Evolutionary conservation across 1,284 basidiomycete species (phyloP).

Genomic region (Ganoderma multipileum): DNA sequence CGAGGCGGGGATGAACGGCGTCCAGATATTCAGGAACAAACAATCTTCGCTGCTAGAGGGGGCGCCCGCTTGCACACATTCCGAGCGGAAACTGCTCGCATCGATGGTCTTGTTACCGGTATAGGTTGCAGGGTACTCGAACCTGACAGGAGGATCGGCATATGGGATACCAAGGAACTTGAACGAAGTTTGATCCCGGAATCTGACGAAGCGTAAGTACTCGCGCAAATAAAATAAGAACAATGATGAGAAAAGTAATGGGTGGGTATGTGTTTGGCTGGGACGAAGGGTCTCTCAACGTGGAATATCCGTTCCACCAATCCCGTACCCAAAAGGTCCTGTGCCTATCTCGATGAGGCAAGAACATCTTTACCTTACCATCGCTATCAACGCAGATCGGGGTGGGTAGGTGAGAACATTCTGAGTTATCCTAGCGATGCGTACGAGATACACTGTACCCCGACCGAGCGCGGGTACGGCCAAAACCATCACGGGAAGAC

Average conservation of each 20-base stretch:
- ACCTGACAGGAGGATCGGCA: constrained; percentile 41
- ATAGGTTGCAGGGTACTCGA: constrained; percentile 41
- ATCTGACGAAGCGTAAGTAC: constrained; percentile 29
- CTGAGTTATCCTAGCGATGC: background rate
- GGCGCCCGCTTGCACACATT: constrained; percentile 39
- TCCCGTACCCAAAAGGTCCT: background rate
- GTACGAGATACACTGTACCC: background rate
- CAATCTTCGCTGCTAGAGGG: constrained; percentile 45
- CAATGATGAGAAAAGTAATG: background rate
- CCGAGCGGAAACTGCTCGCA: constrained; percentile 41
- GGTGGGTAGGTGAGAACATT: background rate
- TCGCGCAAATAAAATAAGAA: background rate
- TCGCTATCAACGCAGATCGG: background rate
- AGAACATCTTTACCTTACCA: background rate
- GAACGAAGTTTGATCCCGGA: constrained; percentile 44
- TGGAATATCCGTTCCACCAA: no score
- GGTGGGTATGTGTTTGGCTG: background rate
- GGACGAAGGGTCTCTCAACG: no score
- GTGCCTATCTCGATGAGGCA: background rate
- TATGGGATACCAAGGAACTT: constrained; percentile 47
- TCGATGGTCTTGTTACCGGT: constrained; percentile 37
- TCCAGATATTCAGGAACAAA: constrained; percentile 53
- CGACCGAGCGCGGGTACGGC: no score
- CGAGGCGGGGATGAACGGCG: constrained; percentile 43
- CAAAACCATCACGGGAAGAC: background rate